phyloP scores from a whole-genome alignment of 768 basidiomycete species.

The Xerocomus potaroensis region DNA sequence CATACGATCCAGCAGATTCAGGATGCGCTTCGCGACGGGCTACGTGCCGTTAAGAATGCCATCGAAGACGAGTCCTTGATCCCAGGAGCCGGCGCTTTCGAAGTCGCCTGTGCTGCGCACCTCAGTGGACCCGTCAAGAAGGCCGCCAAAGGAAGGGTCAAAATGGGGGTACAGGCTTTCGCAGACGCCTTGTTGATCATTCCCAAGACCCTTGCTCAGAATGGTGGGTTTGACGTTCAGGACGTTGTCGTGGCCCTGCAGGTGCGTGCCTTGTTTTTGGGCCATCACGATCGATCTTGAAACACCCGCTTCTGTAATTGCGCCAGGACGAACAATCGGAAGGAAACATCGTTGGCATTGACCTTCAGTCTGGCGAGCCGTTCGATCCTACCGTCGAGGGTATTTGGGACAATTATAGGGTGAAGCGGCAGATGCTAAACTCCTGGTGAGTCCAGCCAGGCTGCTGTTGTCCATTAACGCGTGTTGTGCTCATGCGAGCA shows the following conservation, averaged over 20 bases:
- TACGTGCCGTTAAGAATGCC: constrained; percentile 95
- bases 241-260: constrained; percentile 90
- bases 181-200: constrained; percentile 93
- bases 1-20: constrained; percentile 96
- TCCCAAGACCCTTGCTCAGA: constrained; percentile 93
- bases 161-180: constrained; percentile 97
- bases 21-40: constrained; percentile 96
- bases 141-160: constrained; percentile 86
- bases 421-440: constrained; percentile 98
- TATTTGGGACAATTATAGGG: constrained; percentile 98
- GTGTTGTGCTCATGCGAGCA: constrained; percentile 24
- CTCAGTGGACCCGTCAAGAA: constrained; percentile 77
- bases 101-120: constrained; percentile 86
- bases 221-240: constrained; percentile 96
- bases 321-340: constrained; percentile 87
- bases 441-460: constrained; percentile 67
- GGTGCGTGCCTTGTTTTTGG: constrained; percentile 37
- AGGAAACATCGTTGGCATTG: constrained; percentile 88
- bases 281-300: constrained; percentile 11
- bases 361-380: constrained; percentile 91
- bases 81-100: constrained; percentile 98
- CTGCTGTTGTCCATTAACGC: constrained; percentile 11
- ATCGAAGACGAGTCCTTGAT: constrained; percentile 86
- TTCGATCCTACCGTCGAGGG: constrained; percentile 95
- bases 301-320: constrained; percentile 1